These are phyloP conservation scores for Metschnikowia proteae DNA, from an alignment of 805 yeast species.

Conservation along the genomic window DNA sequence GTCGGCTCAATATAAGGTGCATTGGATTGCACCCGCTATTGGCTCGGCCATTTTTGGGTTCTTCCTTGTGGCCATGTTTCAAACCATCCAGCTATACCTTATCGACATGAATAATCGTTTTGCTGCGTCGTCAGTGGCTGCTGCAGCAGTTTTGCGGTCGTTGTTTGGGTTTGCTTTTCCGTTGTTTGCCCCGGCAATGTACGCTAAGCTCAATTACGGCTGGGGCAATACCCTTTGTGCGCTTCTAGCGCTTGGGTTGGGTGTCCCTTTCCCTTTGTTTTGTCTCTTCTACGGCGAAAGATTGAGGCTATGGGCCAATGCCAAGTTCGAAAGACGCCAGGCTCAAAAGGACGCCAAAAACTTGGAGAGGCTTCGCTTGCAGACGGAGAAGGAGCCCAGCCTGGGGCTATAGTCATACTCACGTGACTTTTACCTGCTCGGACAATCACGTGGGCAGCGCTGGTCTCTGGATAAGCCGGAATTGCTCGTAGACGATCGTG, in stretches of 20 bases:
- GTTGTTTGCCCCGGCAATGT: conserved; percentile 58
- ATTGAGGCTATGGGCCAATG: conserved; percentile 57
- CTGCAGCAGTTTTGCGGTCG: conserved; percentile 66
- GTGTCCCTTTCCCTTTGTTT: conserved; percentile 65
- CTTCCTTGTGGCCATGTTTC: conserved; percentile 61
- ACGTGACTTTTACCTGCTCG: background rate
- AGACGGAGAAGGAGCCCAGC: conserved; percentile 11
- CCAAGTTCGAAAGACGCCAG: conserved; percentile 44
- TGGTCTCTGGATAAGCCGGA: too few species aligned
- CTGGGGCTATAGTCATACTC: background rate
- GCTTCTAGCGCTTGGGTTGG: conserved; percentile 51
- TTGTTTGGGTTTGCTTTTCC: conserved; percentile 69
- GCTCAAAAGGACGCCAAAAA: conserved; percentile 43
- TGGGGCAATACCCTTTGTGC: conserved; percentile 71
- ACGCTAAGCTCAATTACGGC: conserved; percentile 54
- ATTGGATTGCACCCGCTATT: conserved; percentile 60
- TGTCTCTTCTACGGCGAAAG: conserved; percentile 55
- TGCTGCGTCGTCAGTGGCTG: conserved; percentile 67
- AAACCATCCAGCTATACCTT: conserved; percentile 61
- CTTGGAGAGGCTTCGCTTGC: conserved; percentile 29
- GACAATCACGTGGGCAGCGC: too few species aligned
- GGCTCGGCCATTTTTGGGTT: conserved; percentile 61
- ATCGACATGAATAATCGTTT: conserved; percentile 67
- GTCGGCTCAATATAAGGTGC: conserved; percentile 54
- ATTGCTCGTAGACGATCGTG: background rate